Conservation (phyloP, 2,329 filamentous ascomycete species). For the Aquanectria penicillioides region DNA sequence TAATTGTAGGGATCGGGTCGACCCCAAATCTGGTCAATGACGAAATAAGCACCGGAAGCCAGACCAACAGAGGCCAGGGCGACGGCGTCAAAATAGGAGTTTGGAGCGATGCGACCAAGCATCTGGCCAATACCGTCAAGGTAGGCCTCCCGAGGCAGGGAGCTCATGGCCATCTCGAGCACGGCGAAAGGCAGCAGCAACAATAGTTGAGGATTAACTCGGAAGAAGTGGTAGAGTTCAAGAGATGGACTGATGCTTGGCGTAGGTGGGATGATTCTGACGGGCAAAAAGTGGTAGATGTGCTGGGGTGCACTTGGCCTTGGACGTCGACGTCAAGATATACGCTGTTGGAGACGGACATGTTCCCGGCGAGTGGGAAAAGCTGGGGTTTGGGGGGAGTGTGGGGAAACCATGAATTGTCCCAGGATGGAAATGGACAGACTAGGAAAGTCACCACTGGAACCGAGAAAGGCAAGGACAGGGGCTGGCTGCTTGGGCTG, state of each 20-base stretch:
- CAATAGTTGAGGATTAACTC: background rate
- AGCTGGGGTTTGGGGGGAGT: conserved; percentile 6
- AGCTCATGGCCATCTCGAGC: conserved; percentile 3
- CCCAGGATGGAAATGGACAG: background rate
- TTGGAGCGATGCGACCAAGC: conserved; percentile 16
- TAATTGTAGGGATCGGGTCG: conserved; percentile 20
- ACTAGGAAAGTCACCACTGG: conserved; percentile 3
- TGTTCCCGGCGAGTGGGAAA: conserved; percentile 4
- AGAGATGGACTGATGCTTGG: background rate
- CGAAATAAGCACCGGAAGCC: conserved; percentile 15
- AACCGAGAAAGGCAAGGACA: background rate
- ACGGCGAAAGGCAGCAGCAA: background rate
- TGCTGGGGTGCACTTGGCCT: background rate
- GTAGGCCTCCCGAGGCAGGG: background rate
- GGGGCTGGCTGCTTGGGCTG: too few relatives aligned
- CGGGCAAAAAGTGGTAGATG: background rate
- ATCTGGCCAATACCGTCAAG: conserved; percentile 17
- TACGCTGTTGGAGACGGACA: conserved; percentile 20
- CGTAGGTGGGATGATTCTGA: background rate
- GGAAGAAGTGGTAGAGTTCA: background rate
- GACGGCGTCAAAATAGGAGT: conserved; percentile 9
- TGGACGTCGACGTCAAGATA: conserved; percentile 6
- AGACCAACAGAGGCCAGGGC: conserved; percentile 11
- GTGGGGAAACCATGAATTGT: background rate
- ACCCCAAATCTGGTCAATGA: conserved; percentile 19